phyloP scores from a whole-genome alignment of 2,329 filamentous ascomycete genomes.

The Ophiostoma pallidulum region DNA sequence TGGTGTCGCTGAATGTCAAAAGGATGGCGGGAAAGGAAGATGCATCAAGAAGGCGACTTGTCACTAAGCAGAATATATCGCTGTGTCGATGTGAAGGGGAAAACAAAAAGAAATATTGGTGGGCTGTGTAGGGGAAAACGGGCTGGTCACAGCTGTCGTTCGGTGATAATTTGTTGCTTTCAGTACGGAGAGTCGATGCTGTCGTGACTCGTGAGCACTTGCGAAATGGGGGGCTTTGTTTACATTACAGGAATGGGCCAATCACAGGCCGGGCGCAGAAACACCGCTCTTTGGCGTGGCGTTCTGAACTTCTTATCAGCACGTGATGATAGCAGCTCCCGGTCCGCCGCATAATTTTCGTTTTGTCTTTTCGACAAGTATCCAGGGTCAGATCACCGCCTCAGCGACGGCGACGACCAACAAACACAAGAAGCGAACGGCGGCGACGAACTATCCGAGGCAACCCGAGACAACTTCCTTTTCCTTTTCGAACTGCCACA shows the following conservation, averaged over 20 bases:
- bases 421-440: no score
- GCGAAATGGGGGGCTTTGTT: no score
- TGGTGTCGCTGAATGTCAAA: no score
- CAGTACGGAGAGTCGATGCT: no score
- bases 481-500: no score
- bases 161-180: no score
- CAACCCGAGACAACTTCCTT: no score
- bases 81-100: background rate
- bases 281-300: background rate
- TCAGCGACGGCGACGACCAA: background rate
- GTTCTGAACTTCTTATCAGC: conserved; percentile 2
- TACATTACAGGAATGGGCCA: conserved; percentile 12
- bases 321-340: conserved; percentile 11
- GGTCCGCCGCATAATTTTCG: conserved; percentile 6
- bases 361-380: no score
- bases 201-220: no score
- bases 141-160: no score
- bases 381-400: no score
- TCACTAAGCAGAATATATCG: background rate
- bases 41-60: background rate
- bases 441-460: no score
- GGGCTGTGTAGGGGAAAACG: background rate
- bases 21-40: background rate
- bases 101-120: background rate
- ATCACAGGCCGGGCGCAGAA: conserved; percentile 2